Conservation (phyloP, 495 filamentous ascomycete genomes). For the Podospora pseudocomata region DNA sequence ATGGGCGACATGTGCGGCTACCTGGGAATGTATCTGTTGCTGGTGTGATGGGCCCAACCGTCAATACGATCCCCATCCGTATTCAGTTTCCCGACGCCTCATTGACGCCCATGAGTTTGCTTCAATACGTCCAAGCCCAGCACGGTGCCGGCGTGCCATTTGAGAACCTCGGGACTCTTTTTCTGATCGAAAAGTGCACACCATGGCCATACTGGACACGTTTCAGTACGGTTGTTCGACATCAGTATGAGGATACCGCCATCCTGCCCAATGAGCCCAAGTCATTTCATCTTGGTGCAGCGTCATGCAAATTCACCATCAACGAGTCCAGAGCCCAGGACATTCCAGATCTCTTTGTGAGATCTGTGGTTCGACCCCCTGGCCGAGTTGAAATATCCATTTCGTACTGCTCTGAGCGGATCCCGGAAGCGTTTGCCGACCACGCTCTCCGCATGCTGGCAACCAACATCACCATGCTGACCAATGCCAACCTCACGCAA, state of each 20-base stretch:
- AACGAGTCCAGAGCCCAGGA: constrained; percentile 39
- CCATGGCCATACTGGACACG: constrained; percentile 49
- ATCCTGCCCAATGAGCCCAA: constrained; percentile 32
- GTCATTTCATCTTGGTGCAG: constrained; percentile 40
- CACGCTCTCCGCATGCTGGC: constrained; percentile 42
- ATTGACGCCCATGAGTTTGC: constrained; percentile 40
- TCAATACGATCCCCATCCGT: constrained; percentile 44
- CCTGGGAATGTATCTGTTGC: constrained; percentile 34
- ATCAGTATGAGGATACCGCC: constrained; percentile 38
- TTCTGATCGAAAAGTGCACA: constrained; percentile 46
- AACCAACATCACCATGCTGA: constrained; percentile 39
- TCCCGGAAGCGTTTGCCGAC: constrained; percentile 38
- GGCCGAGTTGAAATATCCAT: constrained; percentile 38
- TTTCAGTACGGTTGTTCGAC: constrained; percentile 44
- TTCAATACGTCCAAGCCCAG: constrained; percentile 41
- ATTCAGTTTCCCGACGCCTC: constrained; percentile 40
- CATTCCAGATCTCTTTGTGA: constrained; percentile 40
- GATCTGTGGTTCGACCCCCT: constrained; percentile 32
- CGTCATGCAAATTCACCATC: constrained; percentile 38
- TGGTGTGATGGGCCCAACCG: constrained; percentile 43
- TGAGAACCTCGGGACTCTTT: constrained; percentile 42
- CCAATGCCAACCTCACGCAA: constrained; percentile 40
- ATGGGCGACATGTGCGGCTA: constrained; percentile 44
- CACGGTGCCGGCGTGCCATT: constrained; percentile 39
- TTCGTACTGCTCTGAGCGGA: constrained; percentile 41